phyloP scores from a whole-genome alignment of 352 stramenopile genomes.

The Phytopythium cucurbitacearum region DNA sequence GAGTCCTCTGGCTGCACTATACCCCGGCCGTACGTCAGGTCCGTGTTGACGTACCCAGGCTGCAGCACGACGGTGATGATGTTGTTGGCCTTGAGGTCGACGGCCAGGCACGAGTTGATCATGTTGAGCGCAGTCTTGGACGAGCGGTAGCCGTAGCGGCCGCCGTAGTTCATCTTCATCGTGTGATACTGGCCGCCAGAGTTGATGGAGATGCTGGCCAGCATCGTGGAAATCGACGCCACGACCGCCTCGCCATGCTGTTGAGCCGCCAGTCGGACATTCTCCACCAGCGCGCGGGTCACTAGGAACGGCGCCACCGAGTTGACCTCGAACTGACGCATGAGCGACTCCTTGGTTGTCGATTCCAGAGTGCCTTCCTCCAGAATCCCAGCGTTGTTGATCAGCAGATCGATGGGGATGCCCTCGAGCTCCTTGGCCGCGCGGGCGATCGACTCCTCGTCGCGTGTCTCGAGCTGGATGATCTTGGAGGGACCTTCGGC shows the following conservation, averaged over 20 bases:
- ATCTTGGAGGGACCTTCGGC: conserved; percentile 19
- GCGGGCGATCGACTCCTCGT: conserved; percentile 26
- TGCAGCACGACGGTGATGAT: conserved; percentile 27
- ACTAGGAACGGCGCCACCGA: conserved; percentile 37
- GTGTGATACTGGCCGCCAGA: conserved; percentile 4
- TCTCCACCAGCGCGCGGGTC: conserved; percentile 22
- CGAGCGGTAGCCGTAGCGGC: conserved; percentile 41
- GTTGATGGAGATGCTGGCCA: conserved; percentile 29
- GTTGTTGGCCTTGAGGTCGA: conserved; percentile 24
- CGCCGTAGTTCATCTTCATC: conserved; percentile 14
- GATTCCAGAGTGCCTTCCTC: conserved; percentile 15
- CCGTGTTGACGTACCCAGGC: conserved; percentile 32
- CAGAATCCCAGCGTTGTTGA: conserved; percentile 46
- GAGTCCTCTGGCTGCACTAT: conserved; percentile 18
- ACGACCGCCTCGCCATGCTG: conserved; percentile 17
- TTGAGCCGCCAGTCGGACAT: conserved; percentile 16
- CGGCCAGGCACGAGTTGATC: conserved; percentile 21
- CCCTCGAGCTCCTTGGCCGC: conserved; percentile 20
- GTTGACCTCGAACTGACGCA: conserved; percentile 46
- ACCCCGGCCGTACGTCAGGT: conserved; percentile 24
- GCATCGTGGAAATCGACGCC: conserved; percentile 24
- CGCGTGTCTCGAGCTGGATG: conserved; percentile 23
- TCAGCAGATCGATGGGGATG: conserved; percentile 32
- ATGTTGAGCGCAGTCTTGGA: conserved; percentile 57
- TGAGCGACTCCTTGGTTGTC: conserved; percentile 25